Percentiles rank a stretch among this genome's conserved stretches.
Evolutionary conservation across 352 stramenopile species (phyloP).

Genomic region (Phytopythium sindhum): DNA sequence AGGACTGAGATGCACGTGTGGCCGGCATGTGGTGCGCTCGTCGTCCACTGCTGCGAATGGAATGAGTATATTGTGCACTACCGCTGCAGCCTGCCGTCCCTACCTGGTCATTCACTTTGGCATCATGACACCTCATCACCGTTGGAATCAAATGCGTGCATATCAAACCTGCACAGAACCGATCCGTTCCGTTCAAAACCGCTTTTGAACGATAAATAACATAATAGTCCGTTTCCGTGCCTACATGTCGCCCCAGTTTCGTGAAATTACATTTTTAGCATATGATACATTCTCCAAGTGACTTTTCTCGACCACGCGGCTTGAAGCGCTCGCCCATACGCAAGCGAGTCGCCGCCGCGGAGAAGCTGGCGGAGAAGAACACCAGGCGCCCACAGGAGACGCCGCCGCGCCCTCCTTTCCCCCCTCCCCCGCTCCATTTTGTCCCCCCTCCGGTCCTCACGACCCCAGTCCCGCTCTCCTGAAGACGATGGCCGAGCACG

Average conservation of each 20-base stretch:
- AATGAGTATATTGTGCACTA: no score
- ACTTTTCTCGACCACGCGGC: not conserved
- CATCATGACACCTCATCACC: no score
- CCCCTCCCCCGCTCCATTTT: not conserved
- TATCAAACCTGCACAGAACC: no score
- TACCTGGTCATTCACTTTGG: no score
- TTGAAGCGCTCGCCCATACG: constrained; percentile 1
- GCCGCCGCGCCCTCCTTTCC: not conserved
- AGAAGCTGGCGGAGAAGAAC: not conserved
- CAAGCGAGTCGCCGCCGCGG: not conserved
- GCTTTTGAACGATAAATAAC: not conserved
- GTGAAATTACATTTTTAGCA: not conserved
- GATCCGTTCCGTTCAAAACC: no score
- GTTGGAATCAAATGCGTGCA: no score
- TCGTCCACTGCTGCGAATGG: no score
- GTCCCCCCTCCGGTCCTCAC: not conserved
- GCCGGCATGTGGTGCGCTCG: no score
- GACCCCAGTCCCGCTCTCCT: not conserved
- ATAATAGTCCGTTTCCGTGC: not conserved
- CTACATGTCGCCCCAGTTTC: not conserved
- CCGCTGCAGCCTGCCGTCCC: no score
- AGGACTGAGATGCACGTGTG: no score
- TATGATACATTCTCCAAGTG: not conserved
- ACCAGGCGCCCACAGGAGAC: no score
- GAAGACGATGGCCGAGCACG: constrained; percentile 37